Evolutionary conservation across 1,139 yeast species (phyloP), one percentile per base, ranked within the genome.

Genomic region (Lodderomyces parapsilosis): DNA sequence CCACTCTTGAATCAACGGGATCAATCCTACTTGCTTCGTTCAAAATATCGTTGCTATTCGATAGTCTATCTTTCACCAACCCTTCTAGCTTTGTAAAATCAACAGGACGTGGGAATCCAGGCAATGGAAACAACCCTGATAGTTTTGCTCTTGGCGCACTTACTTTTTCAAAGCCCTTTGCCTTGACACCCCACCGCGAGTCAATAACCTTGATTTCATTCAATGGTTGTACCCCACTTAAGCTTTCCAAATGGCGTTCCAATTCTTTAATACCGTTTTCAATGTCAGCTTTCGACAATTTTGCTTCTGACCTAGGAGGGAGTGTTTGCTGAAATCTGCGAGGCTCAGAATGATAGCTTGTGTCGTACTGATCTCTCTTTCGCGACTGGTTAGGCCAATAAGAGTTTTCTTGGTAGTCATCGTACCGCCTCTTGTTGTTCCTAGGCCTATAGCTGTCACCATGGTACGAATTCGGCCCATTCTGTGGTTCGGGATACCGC

Each of bases 81-180:
- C 80, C 82, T 53, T 78, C 81, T 27, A 81, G 56, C 49, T 76
- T 76, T 4, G 80, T 74, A 36, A 72, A 71, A 54, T 80, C 84
- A 36, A 79, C 71, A 2, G 78, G 80, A 50, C 76, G 71, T 0
- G 86, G 80, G 41, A 77, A 75, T 2, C 93, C 93, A 1, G 94
- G 94, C 20, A 81, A 67, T 0, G 93, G 89, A 54, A 88, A 90
- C 3, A 86, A 62, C 0, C 96, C 96, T 0, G 91, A 80, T 17
- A 86, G 68, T 56, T 90, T 90, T 4, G 96, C 96, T 51, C 86
- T 73, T 51, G 83, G 89, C 0, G 94, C 86, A 1, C 88, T 77
- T 2, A 87, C 82, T 10, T 77, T 74, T 55, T 88, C 95, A 59
- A 86, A 87, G 0, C 91, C 95, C 38, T 72, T 66, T 0, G 96